Evolutionary conservation across 2,329 filamentous ascomycete genomes (phyloP), one percentile per base, ranked within the genome.

Genomic region (Fusarium tjaetaba): DNA sequence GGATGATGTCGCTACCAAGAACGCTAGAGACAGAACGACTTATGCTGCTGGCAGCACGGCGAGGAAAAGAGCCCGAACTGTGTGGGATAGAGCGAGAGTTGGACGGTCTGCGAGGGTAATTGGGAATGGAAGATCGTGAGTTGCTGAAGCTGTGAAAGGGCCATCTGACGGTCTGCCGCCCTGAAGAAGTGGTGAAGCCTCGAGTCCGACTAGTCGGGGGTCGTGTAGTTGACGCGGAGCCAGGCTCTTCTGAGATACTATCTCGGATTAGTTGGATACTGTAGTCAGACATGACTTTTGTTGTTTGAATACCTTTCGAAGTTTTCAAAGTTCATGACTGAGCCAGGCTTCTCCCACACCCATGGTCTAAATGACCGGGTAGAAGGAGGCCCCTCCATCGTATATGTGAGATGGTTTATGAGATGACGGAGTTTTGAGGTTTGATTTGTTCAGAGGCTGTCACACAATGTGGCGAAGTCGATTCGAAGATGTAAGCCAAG

Each of bases 1-100:
- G 87, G 22, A 89, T 83, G 38, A 88, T 82, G 61, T 85, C 84
- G 62, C 81, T 81, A 63, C 85, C 82, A 34, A 85, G 80, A 30
- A 80, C 71, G 60, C 75, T 79, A 24, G 79, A 79, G 30, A 79
- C 77, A 38, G 79, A 78, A 38, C 76, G 75, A 56, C 74, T 76
- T 66, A 79, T 77, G 61, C 77, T 77, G 60, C 77, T 75, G 45
- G 76, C 76, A 53, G 69, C 76, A 64, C 76, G 73, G 20, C 75
- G 77, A 53, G 67, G 72, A 41, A 79, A 60, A 28, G 75, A 77
- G 24, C 70, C 72, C 42, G 71, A 74, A 42, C 65, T 78, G 39
- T 68, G 75, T 34, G 71, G 66, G 42, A 77, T 70, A 26, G 75
- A 74, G 28, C 73, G 71, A 32, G 72, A 68, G 69, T 68, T 68